phyloP scores from a whole-genome alignment of 2,329 filamentous ascomycete genomes.

The Alternaria triticina region DNA sequence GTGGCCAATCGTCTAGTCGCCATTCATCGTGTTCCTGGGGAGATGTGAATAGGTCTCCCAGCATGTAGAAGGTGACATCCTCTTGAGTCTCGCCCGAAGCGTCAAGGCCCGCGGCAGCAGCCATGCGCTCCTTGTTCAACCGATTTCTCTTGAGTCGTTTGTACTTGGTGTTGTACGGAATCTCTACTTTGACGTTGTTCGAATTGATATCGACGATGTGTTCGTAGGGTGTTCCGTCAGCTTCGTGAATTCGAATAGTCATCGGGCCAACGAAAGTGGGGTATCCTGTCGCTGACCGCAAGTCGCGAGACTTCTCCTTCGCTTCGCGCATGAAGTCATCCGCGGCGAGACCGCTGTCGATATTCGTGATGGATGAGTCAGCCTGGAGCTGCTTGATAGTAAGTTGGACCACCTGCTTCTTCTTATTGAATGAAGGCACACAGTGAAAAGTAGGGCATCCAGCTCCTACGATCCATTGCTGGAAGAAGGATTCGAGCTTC shows the following conservation, averaged over 20 bases:
- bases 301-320: slow-evolving; percentile 75
- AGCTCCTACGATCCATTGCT: slow-evolving; percentile 87
- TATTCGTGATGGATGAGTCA: slow-evolving; percentile 32
- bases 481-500: slow-evolving; percentile 88
- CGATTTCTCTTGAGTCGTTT: slow-evolving; percentile 92
- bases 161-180: slow-evolving; percentile 99
- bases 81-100: slow-evolving; percentile 69
- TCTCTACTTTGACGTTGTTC: slow-evolving; percentile 82
- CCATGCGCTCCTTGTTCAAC: slow-evolving; percentile 78
- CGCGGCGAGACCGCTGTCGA: slow-evolving; percentile 62
- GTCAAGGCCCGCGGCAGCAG: slow-evolving; percentile 68
- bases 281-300: slow-evolving; percentile 73
- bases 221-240: slow-evolving; percentile 96
- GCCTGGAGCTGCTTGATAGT: slow-evolving; percentile 71
- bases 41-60: slow-evolving; percentile 87
- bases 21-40: slow-evolving; percentile 83
- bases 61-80: slow-evolving; percentile 84
- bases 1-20: slow-evolving; percentile 86
- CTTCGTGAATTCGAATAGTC: slow-evolving; percentile 97
- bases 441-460: slow-evolving; percentile 90
- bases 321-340: slow-evolving; percentile 82
- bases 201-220: slow-evolving; percentile 97
- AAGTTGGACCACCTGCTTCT: slow-evolving; percentile 93
- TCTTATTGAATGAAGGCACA: slow-evolving; percentile 94
- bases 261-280: slow-evolving; percentile 93